Conservation (phyloP, 176 grass and related monocot species). For the Themeda triandra region DNA sequence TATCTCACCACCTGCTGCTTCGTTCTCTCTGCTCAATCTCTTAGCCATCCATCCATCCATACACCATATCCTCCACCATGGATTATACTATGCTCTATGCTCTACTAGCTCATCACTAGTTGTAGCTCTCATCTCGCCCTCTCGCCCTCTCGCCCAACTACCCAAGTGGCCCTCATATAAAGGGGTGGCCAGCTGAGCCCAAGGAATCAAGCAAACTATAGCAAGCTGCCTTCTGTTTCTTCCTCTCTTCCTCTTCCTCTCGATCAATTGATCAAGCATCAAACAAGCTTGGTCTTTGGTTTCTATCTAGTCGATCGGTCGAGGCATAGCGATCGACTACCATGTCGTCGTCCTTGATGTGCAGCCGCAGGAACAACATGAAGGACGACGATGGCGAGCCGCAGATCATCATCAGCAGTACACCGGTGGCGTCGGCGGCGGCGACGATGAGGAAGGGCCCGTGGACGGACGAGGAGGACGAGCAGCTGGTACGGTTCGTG, state of each 20-base stretch:
- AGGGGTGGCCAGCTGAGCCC: not conserved
- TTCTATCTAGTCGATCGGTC: not conserved
- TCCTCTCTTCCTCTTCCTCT: not conserved
- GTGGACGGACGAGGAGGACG: slow-evolving; percentile 94
- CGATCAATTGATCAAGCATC: not conserved
- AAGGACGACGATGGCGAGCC: not conserved
- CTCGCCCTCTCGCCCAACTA: not conserved
- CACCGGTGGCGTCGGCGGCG: not conserved
- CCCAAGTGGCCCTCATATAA: slow-evolving; percentile 22
- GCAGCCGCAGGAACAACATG: slow-evolving; percentile 1
- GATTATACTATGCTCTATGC: not conserved
- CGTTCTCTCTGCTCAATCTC: not conserved
- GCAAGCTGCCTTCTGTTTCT: not conserved
- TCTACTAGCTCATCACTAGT: not conserved
- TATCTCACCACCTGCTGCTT: no score
- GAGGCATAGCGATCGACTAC: not conserved
- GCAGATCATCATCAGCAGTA: not conserved
- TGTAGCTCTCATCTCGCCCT: not conserved
- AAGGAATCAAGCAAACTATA: not conserved
- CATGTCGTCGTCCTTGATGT: slow-evolving; percentile 12
- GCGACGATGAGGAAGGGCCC: slow-evolving; percentile 56
- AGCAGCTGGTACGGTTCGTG: slow-evolving; percentile 99
- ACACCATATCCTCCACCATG: not conserved
- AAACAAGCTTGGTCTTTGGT: not conserved
- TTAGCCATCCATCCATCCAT: not conserved